These are phyloP conservation scores for Rhizopus sp. DNA, from an alignment of 371 early-diverging fungal species.

Conservation along the genomic window DNA sequence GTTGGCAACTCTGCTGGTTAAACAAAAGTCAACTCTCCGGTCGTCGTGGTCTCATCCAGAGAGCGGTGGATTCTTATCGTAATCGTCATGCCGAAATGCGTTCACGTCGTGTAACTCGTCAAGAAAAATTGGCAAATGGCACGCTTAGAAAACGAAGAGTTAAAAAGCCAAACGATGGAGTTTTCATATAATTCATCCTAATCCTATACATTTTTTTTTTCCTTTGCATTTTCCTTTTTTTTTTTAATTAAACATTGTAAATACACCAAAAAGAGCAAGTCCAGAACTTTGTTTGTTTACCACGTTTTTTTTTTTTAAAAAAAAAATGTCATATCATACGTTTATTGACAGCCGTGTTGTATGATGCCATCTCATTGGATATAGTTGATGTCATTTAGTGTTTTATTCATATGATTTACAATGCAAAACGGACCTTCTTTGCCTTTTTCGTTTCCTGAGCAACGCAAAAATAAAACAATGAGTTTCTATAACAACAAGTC, in stretches of 20 bases:
- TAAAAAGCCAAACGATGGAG: conserved; percentile 20
- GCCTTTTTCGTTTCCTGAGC: conserved; percentile 16
- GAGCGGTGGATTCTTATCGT: conserved; percentile 90
- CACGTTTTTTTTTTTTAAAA: neutral
- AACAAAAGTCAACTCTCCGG: conserved; percentile 78
- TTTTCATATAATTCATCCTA: neutral
- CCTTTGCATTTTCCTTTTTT: conserved; percentile 3
- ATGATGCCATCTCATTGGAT: neutral
- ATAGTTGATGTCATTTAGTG: neutral
- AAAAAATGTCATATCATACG: neutral
- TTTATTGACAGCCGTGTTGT: neutral
- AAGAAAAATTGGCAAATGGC: conserved; percentile 75
- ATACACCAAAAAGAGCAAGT: neutral
- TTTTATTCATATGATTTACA: neutral
- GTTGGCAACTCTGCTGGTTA: conserved; percentile 82
- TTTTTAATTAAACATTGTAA: conserved; percentile 3
- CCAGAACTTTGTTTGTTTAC: neutral
- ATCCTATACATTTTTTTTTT: no score
- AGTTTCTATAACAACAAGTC: neutral
- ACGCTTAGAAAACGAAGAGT: conserved; percentile 58
- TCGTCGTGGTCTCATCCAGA: conserved; percentile 86
- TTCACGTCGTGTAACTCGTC: conserved; percentile 71
- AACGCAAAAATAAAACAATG: neutral
- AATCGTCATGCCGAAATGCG: conserved; percentile 75
- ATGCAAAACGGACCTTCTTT: conserved; percentile 24